Percentiles rank a stretch among this genome's conserved stretches.
Evolutionary conservation across 208 protist genomes (phyloP).

Genomic region (Wallacemonas collosoma): DNA sequence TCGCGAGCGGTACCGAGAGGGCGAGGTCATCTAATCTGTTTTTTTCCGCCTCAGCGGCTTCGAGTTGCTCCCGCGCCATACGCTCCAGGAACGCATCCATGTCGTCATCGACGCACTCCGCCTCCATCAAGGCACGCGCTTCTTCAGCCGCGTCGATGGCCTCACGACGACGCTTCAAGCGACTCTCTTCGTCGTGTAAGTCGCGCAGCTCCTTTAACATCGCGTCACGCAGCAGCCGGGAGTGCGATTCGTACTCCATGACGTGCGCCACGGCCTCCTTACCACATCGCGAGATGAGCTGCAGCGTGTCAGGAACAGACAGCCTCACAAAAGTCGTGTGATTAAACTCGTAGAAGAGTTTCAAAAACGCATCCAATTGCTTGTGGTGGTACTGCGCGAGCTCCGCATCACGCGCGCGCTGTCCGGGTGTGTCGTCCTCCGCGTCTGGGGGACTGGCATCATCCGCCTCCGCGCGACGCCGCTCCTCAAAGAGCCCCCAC

Average conservation of each 20-base stretch:
- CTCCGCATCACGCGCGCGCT: conserved; percentile 19
- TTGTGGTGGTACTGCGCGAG: conserved; percentile 69
- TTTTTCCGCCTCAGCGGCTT: conserved; percentile 8
- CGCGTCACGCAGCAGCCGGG: conserved; percentile 47
- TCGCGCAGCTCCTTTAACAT: conserved; percentile 47
- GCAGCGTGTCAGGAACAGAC: conserved; percentile 78
- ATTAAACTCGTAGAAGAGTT: conserved; percentile 89
- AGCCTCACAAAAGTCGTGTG: conserved; percentile 85
- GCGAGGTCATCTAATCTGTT: neutral
- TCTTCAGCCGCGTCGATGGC: conserved; percentile 43
- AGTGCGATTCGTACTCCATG: conserved; percentile 75
- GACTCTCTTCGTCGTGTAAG: conserved; percentile 38
- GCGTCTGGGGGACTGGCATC: neutral
- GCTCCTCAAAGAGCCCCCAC: conserved; percentile 39
- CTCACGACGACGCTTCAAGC: conserved; percentile 35
- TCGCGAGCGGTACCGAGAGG: too few species aligned
- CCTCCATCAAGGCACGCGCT: conserved; percentile 25
- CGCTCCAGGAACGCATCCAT: conserved; percentile 28
- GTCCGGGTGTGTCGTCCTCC: neutral
- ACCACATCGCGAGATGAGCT: conserved; percentile 74
- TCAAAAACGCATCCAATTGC: conserved; percentile 75
- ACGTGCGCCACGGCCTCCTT: conserved; percentile 71
- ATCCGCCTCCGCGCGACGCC: conserved; percentile 13
- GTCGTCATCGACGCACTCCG: conserved; percentile 25
- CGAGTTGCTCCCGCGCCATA: neutral